These are phyloP conservation scores for Closterium sp. DNA, from an alignment of 139 green algal genomes.

Conservation along the genomic window DNA sequence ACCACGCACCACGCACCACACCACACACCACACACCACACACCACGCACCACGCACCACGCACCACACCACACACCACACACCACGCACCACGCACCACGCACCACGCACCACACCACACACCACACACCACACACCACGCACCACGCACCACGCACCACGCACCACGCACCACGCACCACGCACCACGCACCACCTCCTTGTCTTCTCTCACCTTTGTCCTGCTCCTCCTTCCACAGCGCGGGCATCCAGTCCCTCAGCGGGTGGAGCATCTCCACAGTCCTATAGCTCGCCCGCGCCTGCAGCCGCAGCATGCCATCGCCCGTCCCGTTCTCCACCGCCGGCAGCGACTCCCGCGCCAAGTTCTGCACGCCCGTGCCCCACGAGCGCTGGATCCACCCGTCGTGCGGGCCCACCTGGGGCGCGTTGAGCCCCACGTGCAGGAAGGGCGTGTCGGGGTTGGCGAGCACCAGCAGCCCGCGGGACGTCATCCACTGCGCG, in stretches of 20 bases:
- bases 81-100: too few species aligned
- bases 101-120: too few species aligned
- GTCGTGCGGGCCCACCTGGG: slow-evolving; percentile 12
- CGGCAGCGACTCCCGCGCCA: slow-evolving; percentile 56
- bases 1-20: too few species aligned
- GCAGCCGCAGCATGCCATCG: slow-evolving; percentile 63
- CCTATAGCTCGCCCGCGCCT: slow-evolving; percentile 40
- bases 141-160: too few species aligned
- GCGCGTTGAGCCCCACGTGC: slow-evolving; percentile 69
- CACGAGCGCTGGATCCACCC: slow-evolving; percentile 37
- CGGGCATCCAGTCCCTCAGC: slow-evolving; percentile 57
- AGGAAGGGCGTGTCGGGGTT: slow-evolving; percentile 67
- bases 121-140: too few species aligned
- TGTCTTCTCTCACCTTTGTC: neutral
- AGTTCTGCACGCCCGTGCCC: slow-evolving; percentile 59
- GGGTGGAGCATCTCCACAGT: slow-evolving; percentile 57
- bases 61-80: too few species aligned
- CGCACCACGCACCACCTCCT: too few species aligned
- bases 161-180: too few species aligned
- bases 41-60: too few species aligned
- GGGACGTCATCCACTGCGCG: slow-evolving; percentile 63
- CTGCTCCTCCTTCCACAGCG: neutral
- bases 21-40: too few species aligned
- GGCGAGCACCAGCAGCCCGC: slow-evolving; percentile 60
- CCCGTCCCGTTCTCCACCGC: slow-evolving; percentile 15